phyloP scores from a whole-genome alignment of 2,329 filamentous ascomycete species.

The Nigrospora osmanthi region DNA sequence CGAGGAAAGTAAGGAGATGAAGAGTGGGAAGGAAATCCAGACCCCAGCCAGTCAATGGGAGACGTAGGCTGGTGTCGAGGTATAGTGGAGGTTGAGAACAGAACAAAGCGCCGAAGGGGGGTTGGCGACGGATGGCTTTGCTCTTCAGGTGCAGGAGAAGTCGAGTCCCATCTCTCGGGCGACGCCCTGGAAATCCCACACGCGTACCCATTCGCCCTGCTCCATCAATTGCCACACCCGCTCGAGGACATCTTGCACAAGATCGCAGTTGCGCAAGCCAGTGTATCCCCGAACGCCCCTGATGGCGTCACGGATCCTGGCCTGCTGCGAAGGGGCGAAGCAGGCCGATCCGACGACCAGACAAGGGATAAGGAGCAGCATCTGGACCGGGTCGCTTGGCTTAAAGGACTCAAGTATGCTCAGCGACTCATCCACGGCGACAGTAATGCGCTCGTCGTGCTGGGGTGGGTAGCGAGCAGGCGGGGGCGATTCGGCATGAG shows the following conservation, averaged over 20 bases:
- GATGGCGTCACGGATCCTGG: slow-evolving; percentile 42
- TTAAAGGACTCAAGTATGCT: slow-evolving; percentile 46
- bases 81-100: no score
- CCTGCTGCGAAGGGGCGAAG: slow-evolving; percentile 43
- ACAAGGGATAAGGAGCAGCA: slow-evolving; percentile 51
- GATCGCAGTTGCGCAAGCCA: slow-evolving; percentile 50
- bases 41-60: no score
- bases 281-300: slow-evolving; percentile 48
- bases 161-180: slow-evolving; percentile 45
- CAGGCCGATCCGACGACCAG: slow-evolving; percentile 54
- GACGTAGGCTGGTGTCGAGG: no score
- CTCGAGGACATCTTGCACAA: slow-evolving; percentile 44
- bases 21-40: no score
- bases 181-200: slow-evolving; percentile 59
- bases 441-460: slow-evolving; percentile 42
- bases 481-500: slow-evolving; percentile 32
- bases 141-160: slow-evolving; percentile 38
- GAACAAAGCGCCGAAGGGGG: no score
- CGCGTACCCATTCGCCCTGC: slow-evolving; percentile 44
- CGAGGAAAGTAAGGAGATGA: no score
- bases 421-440: slow-evolving; percentile 50
- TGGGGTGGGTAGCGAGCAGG: slow-evolving; percentile 38
- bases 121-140: no score
- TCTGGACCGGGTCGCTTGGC: slow-evolving; percentile 50
- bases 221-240: slow-evolving; percentile 55